Conservation (phyloP, 805 yeast genomes). For the Ogataea methylovora region DNA sequence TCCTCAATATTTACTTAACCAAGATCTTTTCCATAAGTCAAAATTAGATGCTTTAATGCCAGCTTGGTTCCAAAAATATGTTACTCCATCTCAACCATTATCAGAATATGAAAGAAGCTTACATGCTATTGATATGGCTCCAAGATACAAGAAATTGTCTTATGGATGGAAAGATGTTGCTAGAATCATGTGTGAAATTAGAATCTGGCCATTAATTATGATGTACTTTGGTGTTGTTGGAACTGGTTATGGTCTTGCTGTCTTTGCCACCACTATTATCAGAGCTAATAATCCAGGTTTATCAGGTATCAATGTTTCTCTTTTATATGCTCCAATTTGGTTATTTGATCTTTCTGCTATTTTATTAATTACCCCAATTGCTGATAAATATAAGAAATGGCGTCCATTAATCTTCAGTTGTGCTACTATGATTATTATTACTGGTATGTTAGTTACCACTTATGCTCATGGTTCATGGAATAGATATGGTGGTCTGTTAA, state of each 20-base stretch:
- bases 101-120: slow-evolving; percentile 41
- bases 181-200: slow-evolving; percentile 47
- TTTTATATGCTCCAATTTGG: slow-evolving; percentile 88
- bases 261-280: slow-evolving; percentile 76
- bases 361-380: slow-evolving; percentile 67
- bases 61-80: slow-evolving; percentile 7
- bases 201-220: slow-evolving; percentile 74
- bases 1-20: slow-evolving; percentile 32
- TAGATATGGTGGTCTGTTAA: slow-evolving; percentile 70
- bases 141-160: slow-evolving; percentile 34
- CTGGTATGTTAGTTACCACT: slow-evolving; percentile 70
- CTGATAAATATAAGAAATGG: slow-evolving; percentile 55
- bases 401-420: slow-evolving; percentile 57
- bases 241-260: slow-evolving; percentile 81
- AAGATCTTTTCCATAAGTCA: slow-evolving; percentile 4
- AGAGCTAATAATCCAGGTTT: slow-evolving; percentile 53
- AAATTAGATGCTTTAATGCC: slow-evolving; percentile 16
- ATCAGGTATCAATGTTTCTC: slow-evolving; percentile 60
- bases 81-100: slow-evolving; percentile 37
- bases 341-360: slow-evolving; percentile 75
- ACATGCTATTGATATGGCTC: slow-evolving; percentile 55
- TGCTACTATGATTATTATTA: slow-evolving; percentile 60
- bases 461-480: slow-evolving; percentile 70
- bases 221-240: slow-evolving; percentile 95
- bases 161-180: slow-evolving; percentile 61